Conservation (phyloP, 1,284 basidiomycete genomes). For the Taiwanofungus camphoratus region DNA sequence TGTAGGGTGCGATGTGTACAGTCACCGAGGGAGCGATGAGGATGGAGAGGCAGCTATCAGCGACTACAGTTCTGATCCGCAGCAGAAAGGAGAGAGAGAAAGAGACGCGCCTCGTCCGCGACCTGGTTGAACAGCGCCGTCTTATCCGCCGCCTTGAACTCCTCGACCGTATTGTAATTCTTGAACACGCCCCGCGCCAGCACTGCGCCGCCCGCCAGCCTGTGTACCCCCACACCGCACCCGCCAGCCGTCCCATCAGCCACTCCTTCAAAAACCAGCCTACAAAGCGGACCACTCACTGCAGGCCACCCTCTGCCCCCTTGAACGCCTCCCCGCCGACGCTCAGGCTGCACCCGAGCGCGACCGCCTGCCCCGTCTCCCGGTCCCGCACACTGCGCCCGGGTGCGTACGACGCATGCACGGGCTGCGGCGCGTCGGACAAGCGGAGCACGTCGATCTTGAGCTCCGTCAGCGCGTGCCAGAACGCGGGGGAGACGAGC, state of each 20-base stretch:
- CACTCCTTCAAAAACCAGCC: not conserved
- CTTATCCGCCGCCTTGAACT: conserved; percentile 91
- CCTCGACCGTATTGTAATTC: conserved; percentile 96
- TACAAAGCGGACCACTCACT: conserved; percentile 3
- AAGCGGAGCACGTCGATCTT: conserved; percentile 92
- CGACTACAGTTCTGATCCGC: not conserved
- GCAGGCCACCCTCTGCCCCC: too few relatives aligned
- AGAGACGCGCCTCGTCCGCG: conserved; percentile 47
- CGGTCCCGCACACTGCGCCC: conserved; percentile 74
- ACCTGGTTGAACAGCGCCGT: conserved; percentile 72
- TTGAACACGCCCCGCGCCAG: conserved; percentile 66
- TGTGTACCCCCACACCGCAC: not conserved
- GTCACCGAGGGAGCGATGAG: not conserved
- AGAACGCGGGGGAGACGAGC: conserved; percentile 86
- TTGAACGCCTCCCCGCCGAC: conserved; percentile 58
- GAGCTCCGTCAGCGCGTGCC: conserved; percentile 84
- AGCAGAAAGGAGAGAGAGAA: conserved; percentile 3
- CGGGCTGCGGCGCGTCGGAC: conserved; percentile 63
- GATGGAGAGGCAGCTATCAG: not conserved
- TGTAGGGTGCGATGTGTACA: not conserved
- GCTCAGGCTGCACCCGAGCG: conserved; percentile 53
- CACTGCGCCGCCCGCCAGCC: conserved; percentile 38
- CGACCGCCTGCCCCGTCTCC: conserved; percentile 61
- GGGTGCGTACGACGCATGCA: conserved; percentile 66
- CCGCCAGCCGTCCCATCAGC: too few relatives aligned